phyloP scores from a whole-genome alignment of 2,329 filamentous ascomycete genomes.

The Diaporthe velutina region DNA sequence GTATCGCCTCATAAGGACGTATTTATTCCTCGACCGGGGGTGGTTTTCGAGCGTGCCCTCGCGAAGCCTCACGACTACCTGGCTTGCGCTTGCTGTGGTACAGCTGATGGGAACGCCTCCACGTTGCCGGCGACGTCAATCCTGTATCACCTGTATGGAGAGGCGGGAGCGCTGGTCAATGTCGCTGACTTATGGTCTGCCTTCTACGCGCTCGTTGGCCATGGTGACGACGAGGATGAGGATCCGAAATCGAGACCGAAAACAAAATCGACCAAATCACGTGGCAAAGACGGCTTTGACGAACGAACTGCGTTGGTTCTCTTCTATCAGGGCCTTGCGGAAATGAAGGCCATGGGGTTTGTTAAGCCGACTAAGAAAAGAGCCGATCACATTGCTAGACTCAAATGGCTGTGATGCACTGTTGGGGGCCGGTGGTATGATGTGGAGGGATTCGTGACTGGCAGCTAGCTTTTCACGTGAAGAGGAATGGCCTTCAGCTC shows the following conservation, averaged over 20 bases:
- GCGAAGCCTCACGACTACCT: slow-evolving; percentile 82
- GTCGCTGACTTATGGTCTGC: slow-evolving; percentile 84
- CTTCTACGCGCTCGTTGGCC: slow-evolving; percentile 74
- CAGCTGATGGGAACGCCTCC: slow-evolving; percentile 61
- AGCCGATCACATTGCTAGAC: slow-evolving; percentile 90
- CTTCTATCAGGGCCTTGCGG: slow-evolving; percentile 89
- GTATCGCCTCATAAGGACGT: slow-evolving; percentile 78
- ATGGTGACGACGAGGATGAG: slow-evolving; percentile 53
- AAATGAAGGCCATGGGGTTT: slow-evolving; percentile 87
- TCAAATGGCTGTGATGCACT: slow-evolving; percentile 76
- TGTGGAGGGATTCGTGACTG: background rate
- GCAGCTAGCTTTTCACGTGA: slow-evolving; percentile 6
- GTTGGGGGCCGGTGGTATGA: slow-evolving; percentile 8
- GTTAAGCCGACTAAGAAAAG: slow-evolving; percentile 93
- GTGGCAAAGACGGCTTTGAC: slow-evolving; percentile 55
- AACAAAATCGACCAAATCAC: slow-evolving; percentile 42
- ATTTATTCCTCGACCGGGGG: slow-evolving; percentile 80
- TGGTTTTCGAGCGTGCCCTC: slow-evolving; percentile 78
- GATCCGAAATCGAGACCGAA: slow-evolving; percentile 53
- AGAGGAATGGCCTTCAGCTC: background rate
- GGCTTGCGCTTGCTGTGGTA: slow-evolving; percentile 76
- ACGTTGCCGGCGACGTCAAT: slow-evolving; percentile 79
- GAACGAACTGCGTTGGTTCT: slow-evolving; percentile 75
- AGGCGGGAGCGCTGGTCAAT: slow-evolving; percentile 83
- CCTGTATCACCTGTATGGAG: slow-evolving; percentile 83